Evolutionary conservation across 495 filamentous ascomycete genomes (phyloP), one percentile per base, ranked within the genome.

Genomic region (Aspergillus mulundensis): DNA sequence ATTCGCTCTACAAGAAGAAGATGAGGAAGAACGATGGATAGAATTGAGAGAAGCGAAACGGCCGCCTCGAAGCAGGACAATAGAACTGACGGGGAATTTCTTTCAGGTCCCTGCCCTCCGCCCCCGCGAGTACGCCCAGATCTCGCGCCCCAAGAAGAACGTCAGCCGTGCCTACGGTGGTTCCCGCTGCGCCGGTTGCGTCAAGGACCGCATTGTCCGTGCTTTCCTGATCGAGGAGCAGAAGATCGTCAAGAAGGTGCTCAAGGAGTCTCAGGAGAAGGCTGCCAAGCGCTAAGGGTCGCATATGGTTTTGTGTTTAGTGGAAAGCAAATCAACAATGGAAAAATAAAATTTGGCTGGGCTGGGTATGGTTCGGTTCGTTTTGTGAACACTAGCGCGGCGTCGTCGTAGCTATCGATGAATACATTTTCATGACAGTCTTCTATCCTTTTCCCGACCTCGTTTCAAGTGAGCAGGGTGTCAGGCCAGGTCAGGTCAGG

Each of bases 191-290:
- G 89, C 89, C 65, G 95, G 92, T 81, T 99, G 94, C 76, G 94
- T 97, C 66, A 93, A 93, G 80, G 95, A 99, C 82, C 84, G 94
- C 63, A 85, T 99, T 62, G 89, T 96, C 54, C 89, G 95, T 61
- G 95, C 94, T 43, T 97, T 97, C 86, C 79, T 97, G 80, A 97
- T 97, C 64, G 94, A 97, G 83, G 94, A 99, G 85, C 94, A 99
- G 83, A 97, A 97, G 90, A 97, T 99, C 66, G 95, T 99, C 78
- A 97, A 99, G 90, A 97, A 97, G 88, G 94, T 97, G 67, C 85
- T 95, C 75, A 93, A 95, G 85, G 91, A 96, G 81, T 87, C 79
- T 62, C 88, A 92, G 81, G 77, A 82, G 73, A 95, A 95, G 88
- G 69, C 72, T 61, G 56, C 67, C 51, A 79, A 79, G 76, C 74